Base-by-base conservation (phyloP, 1,139 yeast species). In the Diutina rugosa region DNA sequence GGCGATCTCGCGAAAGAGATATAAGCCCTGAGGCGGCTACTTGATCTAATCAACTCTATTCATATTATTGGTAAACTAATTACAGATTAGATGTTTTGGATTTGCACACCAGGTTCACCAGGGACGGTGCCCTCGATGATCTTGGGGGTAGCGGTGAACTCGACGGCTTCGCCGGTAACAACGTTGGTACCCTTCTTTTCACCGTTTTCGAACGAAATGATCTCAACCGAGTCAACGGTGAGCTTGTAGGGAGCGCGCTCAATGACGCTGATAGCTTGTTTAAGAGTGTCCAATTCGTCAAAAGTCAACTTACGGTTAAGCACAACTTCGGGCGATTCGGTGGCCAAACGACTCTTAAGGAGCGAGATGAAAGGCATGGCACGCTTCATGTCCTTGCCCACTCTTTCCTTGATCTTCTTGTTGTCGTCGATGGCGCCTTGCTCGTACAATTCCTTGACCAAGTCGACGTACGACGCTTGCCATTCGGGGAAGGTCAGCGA, bases 311-410 rank as follows among this genome's bases (percentile, higher is more conserved):
- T 86, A 72, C 98, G 82, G 77, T 89, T 84, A 76, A 93, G 90
- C 41, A 95, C 97, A 56, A 81, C 79, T 57, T 80, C 81, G 18
- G 96, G 84, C 45, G 84, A 73, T 67, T 87, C 93, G 38, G 35
- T 30, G 18, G 76, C 69, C 63, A 93, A 78, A 72, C 96, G 84
- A 67, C 85, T 87, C 71, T 93, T 90, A 70, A 93, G 76, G 62
- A 82, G 76, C 61, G 93, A 85, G 61, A 93, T 91, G 70, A 91
- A 93, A 59, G 98, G 98, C 99, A 95, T 93, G 60, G 96, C 98
- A 64, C 95, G 85, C 79, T 90, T 90, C 86, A 91, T 83, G 64
- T 87, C 93, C 69, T 82, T 84, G 61, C 87, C 87, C 59, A 87
- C 84, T 66, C 74, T 80, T 61, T 80, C 78, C 68, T 80, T 85